phyloP scores from a whole-genome alignment of 331 rosid genomes.

The Stylosanthes scabra region DNA sequence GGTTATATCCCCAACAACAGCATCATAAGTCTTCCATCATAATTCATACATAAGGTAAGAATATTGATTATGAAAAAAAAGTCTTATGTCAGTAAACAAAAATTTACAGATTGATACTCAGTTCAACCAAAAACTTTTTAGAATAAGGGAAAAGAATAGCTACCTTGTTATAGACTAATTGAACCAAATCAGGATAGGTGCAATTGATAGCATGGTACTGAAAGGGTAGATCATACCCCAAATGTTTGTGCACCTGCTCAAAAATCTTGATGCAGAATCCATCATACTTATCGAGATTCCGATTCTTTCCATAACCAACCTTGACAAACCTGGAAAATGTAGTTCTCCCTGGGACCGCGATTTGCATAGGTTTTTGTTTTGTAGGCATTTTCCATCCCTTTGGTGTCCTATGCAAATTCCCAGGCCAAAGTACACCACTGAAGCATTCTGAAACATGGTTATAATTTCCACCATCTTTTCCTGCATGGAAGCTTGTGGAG shows the following conservation, averaged over 20 bases:
- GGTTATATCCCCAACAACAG: slow-evolving; percentile 71
- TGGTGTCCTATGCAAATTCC: slow-evolving; percentile 46
- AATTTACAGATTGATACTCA: too few species aligned
- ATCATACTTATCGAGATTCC: neutral
- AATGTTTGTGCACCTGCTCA: slow-evolving; percentile 1
- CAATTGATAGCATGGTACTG: slow-evolving; percentile 33
- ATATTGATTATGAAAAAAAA: neutral
- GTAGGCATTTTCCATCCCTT: slow-evolving; percentile 80
- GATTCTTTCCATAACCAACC: slow-evolving; percentile 40
- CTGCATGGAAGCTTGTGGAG: neutral
- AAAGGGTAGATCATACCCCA: slow-evolving; percentile 48
- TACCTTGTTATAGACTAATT: slow-evolving; percentile 57
- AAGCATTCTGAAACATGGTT: slow-evolving; percentile 31
- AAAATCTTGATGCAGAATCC: slow-evolving; percentile 72
- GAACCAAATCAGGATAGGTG: slow-evolving; percentile 58
- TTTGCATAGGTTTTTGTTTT: slow-evolving; percentile 44
- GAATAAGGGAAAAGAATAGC: neutral
- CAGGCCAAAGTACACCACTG: slow-evolving; percentile 65
- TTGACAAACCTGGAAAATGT: slow-evolving; percentile 62
- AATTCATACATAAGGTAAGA: slow-evolving; percentile 13
- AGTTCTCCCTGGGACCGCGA: slow-evolving; percentile 57
- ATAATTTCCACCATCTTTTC: neutral
- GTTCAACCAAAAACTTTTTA: too few species aligned
- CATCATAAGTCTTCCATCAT: slow-evolving; percentile 60
- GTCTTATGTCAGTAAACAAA: too few species aligned